Base-by-base conservation (phyloP, 148 eudicot species). In the Heliamphora exappendiculata region DNA sequence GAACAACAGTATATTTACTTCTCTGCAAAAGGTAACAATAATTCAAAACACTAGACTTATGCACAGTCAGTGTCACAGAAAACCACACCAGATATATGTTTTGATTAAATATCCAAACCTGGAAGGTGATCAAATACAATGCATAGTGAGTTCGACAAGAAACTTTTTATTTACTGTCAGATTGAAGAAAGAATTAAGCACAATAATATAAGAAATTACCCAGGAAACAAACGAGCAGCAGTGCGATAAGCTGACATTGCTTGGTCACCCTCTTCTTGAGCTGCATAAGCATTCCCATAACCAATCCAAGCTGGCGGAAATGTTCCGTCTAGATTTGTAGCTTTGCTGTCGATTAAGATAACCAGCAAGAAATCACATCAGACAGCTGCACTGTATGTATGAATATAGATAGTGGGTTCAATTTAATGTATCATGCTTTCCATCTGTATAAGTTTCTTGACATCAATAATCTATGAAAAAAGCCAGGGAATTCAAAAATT, bases 171-270 rank as follows among this genome's bases (percentile, higher is more conserved):
- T 70, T 13, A 9, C 20, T 58, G 12, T 60, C 17, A 60, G 41
- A 49, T 14, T 37, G 19, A 39, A 41, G 36, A 60, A 78, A 69
- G n/a, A 62, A 45, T 13, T 28, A 33, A 24, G 22, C 9, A 12
- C 16, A 31, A 82, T 34, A 68, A 26, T 9, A 24, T 24, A 36
- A 28, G 12, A 65, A 73, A 76, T 70, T 89, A 95, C 98, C 98
- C 98, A 62, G 98, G 97, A 88, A 95, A 95, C 72, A 95, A 86
- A 82, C 98, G 94, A 87, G 94, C 94, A 81, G 97, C 97, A 83
- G 98, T 95, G 57, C 98, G 97, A 73, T 95, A 92, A 73, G 96
- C 89, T 77, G 93, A 79, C 98, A 95, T 95, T 66, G 98, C 98
- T 72, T 95, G 98, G 79, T 95, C 98, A 70, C 98, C 98, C 84